These are phyloP conservation scores for Russula brevipes DNA, from an alignment of 768 basidiomycete species.

Conservation along the genomic window DNA sequence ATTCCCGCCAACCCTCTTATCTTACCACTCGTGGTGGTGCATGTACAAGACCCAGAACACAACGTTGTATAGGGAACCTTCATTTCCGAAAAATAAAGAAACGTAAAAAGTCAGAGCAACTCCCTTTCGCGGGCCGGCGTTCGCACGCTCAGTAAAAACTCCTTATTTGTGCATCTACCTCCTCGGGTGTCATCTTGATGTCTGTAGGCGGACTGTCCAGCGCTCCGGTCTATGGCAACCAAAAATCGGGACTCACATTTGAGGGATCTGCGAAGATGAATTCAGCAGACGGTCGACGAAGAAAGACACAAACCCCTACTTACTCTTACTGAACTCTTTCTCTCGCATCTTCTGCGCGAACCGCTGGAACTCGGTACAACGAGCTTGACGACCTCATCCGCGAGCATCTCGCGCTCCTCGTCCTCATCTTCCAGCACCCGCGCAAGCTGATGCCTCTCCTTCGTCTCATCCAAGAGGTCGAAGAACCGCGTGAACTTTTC, in stretches of 20 bases:
- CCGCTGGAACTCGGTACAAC: slow-evolving; percentile 70
- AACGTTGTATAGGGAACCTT: no score
- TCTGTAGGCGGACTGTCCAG: slow-evolving; percentile 39
- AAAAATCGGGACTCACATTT: slow-evolving; percentile 47
- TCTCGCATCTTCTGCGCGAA: slow-evolving; percentile 73
- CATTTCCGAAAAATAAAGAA: no score
- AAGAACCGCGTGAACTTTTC: slow-evolving; percentile 83
- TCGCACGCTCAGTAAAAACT: slow-evolving; percentile 44
- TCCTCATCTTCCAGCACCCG: slow-evolving; percentile 67
- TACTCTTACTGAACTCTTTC: slow-evolving; percentile 84
- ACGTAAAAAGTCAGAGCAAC: no score
- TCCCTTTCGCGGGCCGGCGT: not conserved
- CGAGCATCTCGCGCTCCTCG: slow-evolving; percentile 51
- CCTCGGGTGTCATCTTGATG: slow-evolving; percentile 71
- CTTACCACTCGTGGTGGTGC: no score
- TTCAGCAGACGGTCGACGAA: not conserved
- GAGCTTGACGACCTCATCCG: slow-evolving; percentile 70
- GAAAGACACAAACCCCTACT: slow-evolving; percentile 26
- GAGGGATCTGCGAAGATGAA: slow-evolving; percentile 49
- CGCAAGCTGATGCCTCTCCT: slow-evolving; percentile 67
- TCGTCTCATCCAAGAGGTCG: slow-evolving; percentile 71
- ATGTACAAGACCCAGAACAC: no score
- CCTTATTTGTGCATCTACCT: slow-evolving; percentile 65
- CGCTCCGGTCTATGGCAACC: not conserved
- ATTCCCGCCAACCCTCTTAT: no score